Base-by-base conservation (phyloP, 768 basidiomycete species). In the Suillus decipiens region DNA sequence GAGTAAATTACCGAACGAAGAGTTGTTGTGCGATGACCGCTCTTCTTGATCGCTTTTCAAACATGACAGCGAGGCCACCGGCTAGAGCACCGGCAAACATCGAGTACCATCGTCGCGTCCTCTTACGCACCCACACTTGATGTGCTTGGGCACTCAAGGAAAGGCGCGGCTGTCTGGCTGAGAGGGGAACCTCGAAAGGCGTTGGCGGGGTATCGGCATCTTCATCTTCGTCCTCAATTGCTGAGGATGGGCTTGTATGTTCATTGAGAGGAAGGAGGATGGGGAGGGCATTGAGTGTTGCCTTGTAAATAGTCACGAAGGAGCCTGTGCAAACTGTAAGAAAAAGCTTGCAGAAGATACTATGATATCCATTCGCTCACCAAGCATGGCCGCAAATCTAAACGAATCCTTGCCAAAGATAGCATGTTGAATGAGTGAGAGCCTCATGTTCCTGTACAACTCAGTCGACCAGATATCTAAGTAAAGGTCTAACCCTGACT, bases 331-430 rank as follows among this genome's bases (percentile, higher is more conserved):
- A 24, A 0, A 19, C 11, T 12, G 28, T 1, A 37, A 22, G 33
- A 56, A 15, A 19, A n/a, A 36, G 37, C 22, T 1, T 28, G 6
- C 9, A 37, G 31, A 65, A 55, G 47, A 65, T 8, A 61, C 64
- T 61, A 1, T n/a, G 10, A 34, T 10, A 53, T 53, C 0, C n/a
- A 31, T 33, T 33, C 28, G 74, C 74, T 43, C 65, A 88, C 93
- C 94, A 42, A 98, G 79, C 93, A 96, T 96, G 0, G 89, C 86
- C 5, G 89, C 92, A 66, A 96, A 96, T 22, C 95, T 80, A 70
- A 90, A 83, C 0, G 92, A 88, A 70, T 97, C 95, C 47, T 79
- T 65, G 0, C 95, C 95, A 67, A 97, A 92, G 50, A 96, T 79
- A 0, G 94, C 95, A 77, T 86, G 90, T 4, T 89, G 85, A 57